Conservation (phyloP, 495 filamentous ascomycete genomes). For the Neurospora sp. region DNA sequence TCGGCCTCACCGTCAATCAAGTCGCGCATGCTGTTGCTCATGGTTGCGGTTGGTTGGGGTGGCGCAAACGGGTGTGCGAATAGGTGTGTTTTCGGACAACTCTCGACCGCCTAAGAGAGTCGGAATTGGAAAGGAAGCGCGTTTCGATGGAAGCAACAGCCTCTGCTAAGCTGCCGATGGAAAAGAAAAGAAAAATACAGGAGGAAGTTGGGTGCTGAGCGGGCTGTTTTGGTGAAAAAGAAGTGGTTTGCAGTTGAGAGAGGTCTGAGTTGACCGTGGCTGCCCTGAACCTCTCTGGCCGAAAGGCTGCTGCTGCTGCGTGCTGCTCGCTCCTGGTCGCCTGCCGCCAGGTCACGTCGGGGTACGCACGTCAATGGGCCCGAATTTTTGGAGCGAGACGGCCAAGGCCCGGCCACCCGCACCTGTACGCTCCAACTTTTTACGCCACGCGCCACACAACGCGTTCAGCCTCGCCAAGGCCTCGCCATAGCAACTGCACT, state of each 20-base stretch:
- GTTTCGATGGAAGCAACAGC: neutral
- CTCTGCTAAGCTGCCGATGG: neutral
- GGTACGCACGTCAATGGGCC: neutral
- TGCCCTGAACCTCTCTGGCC: neutral
- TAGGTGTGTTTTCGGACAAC: neutral
- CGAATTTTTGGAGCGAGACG: conserved; percentile 13
- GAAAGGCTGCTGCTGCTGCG: neutral
- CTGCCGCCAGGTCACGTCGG: neutral
- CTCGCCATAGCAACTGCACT: neutral
- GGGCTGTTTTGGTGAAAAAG: neutral
- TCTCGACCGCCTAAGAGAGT: neutral
- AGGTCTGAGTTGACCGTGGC: neutral
- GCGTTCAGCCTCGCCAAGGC: conserved; percentile 12
- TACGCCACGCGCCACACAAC: conserved; percentile 5
- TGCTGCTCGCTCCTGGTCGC: neutral
- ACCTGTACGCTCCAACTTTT: neutral
- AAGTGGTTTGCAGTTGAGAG: neutral
- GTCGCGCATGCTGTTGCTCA: conserved; percentile 59
- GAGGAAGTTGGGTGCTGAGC: neutral
- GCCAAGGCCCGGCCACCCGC: neutral
- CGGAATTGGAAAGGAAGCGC: neutral
- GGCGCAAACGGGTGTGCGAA: neutral
- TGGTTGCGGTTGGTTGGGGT: conserved; percentile 25
- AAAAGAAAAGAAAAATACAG: neutral
- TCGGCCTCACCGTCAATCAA: conserved; percentile 78